phyloP scores from a whole-genome alignment of 768 basidiomycete genomes.

The Lanmaoa pseudosensibilis region DNA sequence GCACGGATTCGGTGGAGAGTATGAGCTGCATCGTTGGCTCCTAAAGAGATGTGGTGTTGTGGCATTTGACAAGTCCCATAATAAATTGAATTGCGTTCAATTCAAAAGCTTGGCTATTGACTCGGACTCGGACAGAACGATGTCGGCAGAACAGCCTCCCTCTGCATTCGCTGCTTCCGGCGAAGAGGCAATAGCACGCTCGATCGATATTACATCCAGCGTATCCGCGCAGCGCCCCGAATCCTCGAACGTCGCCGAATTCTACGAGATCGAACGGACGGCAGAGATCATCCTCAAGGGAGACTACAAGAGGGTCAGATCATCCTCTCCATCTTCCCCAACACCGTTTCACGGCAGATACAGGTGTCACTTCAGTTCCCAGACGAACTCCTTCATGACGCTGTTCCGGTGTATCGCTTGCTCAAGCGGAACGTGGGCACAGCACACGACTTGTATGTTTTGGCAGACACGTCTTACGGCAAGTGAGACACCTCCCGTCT shows the following conservation, averaged over 20 bases:
- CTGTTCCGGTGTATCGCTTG: slow-evolving; percentile 75
- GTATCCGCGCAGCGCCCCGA: slow-evolving; percentile 32
- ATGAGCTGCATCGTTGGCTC: slow-evolving; percentile 19
- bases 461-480: slow-evolving; percentile 98
- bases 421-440: slow-evolving; percentile 53
- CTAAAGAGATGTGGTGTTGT: not conserved
- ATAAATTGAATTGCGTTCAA: too few relatives aligned
- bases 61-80: too few relatives aligned
- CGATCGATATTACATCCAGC: slow-evolving; percentile 48
- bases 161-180: slow-evolving; percentile 54
- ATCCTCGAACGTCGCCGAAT: slow-evolving; percentile 52
- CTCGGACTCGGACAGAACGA: not conserved
- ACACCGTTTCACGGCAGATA: not conserved
- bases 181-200: slow-evolving; percentile 61
- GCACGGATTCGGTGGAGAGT: slow-evolving; percentile 23
- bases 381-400: slow-evolving; percentile 84
- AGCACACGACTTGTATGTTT: slow-evolving; percentile 70
- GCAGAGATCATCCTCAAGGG: slow-evolving; percentile 57
- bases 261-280: slow-evolving; percentile 76
- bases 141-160: slow-evolving; percentile 13
- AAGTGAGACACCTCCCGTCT: slow-evolving; percentile 49
- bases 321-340: not conserved
- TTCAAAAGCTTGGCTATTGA: too few relatives aligned
- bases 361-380: slow-evolving; percentile 94
- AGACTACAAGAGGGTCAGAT: slow-evolving; percentile 67